Evolutionary conservation across 2,329 filamentous ascomycete species (phyloP), one percentile per base, ranked within the genome.

Genomic region (Xylaria sp.): DNA sequence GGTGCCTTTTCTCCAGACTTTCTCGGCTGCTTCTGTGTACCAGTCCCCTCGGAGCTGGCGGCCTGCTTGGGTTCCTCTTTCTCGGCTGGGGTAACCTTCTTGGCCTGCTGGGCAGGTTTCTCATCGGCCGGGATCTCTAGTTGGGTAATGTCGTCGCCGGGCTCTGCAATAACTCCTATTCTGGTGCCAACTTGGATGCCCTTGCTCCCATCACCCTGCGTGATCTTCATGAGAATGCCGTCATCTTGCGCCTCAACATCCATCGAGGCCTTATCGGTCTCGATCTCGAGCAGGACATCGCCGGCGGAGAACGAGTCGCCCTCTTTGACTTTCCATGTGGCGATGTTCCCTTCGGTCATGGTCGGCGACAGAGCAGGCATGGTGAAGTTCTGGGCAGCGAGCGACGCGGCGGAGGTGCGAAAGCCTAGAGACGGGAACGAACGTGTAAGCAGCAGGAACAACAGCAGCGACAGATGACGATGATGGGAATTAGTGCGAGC

Each of bases 191-290:
- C 93, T 79, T 92, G 86, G 39, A 97, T 86, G 53, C 83, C 84
- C 83, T 96, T 96, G 78, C 86, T 86, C 61, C 92, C 92, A 76
- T 94, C 90, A 49, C 83, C 83, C 77, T 89, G 83, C 76, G 89
- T 87, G 73, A 97, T 95, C 85, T 96, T 96, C 77, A 94, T 89
- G 79, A 97, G 82, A 73, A 95, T 84, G 47, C 94, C 93, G 77
- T 96, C 93, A 50, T 97, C 93, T 81, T 96, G 93, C 45, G 93
- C 93, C 83, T 97, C 94, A 29, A 97, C 93, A 74, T 97, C 94
- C 93, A 97, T 97, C 63, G 92, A 92, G 63, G 93, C 93, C 85
- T 97, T 97, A 81, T 97, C 93, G 66, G 93, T 97, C 83, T 97
- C 93, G 78, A 97, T 96, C 81, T 97, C 93, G 66, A 97, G 88